A percentile compares a stretch with the other conserved stretches of the same genome.
phyloP scores from a whole-genome alignment of 148 eudicot species.

The Selenicereus undatus region DNA sequence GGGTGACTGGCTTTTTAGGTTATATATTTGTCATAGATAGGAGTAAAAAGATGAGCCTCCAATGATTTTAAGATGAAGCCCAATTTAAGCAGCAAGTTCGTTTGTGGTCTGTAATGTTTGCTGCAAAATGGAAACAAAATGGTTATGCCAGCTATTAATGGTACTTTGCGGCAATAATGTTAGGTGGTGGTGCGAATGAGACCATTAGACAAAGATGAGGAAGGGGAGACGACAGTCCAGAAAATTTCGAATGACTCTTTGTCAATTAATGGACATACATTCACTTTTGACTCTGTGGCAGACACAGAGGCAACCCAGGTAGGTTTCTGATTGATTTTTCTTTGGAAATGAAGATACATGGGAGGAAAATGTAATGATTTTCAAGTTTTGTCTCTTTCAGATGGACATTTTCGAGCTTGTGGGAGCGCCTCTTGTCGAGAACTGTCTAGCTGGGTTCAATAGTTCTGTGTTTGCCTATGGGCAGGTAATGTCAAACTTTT shows the following conservation, averaged over 20 bases:
- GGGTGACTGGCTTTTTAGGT: not conserved
- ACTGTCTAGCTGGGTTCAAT: constrained; percentile 94
- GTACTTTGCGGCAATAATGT: constrained; percentile 7
- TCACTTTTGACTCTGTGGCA: constrained; percentile 89
- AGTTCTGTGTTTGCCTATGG: constrained; percentile 99
- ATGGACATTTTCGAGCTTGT: constrained; percentile 80
- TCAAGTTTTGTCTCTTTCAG: constrained; percentile 40
- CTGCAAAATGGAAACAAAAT: not conserved
- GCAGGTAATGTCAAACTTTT: constrained; percentile 50
- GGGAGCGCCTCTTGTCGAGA: constrained; percentile 94
- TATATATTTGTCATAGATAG: not conserved
- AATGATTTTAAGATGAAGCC: not conserved
- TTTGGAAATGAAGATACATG: not conserved
- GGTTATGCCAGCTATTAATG: constrained; percentile 5
- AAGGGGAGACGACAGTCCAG: constrained; percentile 65
- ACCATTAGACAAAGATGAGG: constrained; percentile 75
- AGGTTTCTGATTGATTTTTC: constrained; percentile 24
- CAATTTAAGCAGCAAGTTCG: not conserved
- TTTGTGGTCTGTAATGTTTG: not conserved
- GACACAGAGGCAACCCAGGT: constrained; percentile 80
- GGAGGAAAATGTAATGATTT: constrained; percentile 11
- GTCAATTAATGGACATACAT: constrained; percentile 64
- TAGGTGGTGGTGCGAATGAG: constrained; percentile 89
- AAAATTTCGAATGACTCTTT: constrained; percentile 73
- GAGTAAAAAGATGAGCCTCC: not conserved